These are phyloP conservation scores for Cercophora samala DNA, from an alignment of 495 filamentous ascomycete species.

Conservation along the genomic window DNA sequence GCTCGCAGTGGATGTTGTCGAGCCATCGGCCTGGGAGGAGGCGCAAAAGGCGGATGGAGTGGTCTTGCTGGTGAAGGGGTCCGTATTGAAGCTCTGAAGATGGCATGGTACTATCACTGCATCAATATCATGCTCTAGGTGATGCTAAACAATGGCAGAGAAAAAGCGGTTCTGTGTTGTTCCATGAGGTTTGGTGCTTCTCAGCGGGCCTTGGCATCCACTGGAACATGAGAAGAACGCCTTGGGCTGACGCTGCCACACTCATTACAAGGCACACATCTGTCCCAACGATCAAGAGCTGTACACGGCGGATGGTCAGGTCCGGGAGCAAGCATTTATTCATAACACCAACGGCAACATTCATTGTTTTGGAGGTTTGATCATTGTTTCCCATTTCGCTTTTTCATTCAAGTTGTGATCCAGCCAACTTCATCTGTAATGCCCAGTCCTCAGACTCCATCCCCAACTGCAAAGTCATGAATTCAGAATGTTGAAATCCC, in stretches of 20 bases:
- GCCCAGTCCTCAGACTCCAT: neutral
- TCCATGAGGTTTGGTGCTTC: neutral
- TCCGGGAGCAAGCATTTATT: too few species aligned
- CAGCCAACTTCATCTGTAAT: neutral
- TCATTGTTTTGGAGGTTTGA: too few species aligned
- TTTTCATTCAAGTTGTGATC: too few species aligned
- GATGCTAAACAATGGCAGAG: neutral
- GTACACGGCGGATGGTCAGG: too few species aligned
- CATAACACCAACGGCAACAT: too few species aligned
- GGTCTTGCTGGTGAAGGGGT: neutral
- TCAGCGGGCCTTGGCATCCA: neutral
- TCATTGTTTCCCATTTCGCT: too few species aligned
- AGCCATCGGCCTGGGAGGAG: conserved; percentile 8
- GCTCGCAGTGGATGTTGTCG: conserved; percentile 4
- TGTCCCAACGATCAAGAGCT: neutral
- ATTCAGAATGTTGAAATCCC: neutral
- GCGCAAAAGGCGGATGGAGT: neutral
- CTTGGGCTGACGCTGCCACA: neutral
- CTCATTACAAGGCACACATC: neutral
- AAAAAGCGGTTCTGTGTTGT: neutral
- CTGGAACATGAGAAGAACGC: neutral
- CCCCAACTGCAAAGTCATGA: neutral
- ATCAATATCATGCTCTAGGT: neutral
- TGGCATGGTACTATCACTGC: neutral
- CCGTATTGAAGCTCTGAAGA: neutral